Conservation (phyloP, 2,329 filamentous ascomycete species). For the Bipolaris oryzae region DNA sequence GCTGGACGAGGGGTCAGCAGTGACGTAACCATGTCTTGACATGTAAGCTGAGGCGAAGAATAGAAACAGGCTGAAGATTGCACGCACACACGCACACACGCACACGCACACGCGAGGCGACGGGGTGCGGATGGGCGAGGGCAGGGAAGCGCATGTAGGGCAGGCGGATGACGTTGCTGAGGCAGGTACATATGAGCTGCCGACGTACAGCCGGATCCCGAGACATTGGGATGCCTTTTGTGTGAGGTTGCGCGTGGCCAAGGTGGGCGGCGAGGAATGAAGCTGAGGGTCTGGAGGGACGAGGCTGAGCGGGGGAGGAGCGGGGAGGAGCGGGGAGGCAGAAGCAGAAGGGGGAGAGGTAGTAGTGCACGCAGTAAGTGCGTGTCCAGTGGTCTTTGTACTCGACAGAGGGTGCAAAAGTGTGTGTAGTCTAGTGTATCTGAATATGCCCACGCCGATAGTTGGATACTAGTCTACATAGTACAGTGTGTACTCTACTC, state of each 20-base stretch:
- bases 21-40: constrained; percentile 3
- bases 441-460: too few species aligned
- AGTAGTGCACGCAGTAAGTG: too few species aligned
- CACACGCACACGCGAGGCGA: not conserved
- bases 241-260: not conserved
- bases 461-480: too few species aligned
- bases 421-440: too few species aligned
- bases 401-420: too few species aligned
- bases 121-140: not conserved
- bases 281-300: not conserved
- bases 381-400: too few species aligned
- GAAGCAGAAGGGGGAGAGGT: too few species aligned
- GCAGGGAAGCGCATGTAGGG: not conserved
- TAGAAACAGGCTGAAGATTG: not conserved
- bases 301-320: too few species aligned
- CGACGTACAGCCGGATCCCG: constrained; percentile 6
- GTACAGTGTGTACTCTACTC: too few species aligned
- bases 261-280: not conserved
- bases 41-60: not conserved
- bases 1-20: constrained; percentile 2
- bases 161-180: not conserved
- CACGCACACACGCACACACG: too few species aligned
- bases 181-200: constrained; percentile 9
- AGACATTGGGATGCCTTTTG: constrained; percentile 1
- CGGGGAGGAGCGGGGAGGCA: too few species aligned